These are phyloP conservation scores for Lactarius hatsudake DNA, from an alignment of 768 basidiomycete species.

Conservation along the genomic window DNA sequence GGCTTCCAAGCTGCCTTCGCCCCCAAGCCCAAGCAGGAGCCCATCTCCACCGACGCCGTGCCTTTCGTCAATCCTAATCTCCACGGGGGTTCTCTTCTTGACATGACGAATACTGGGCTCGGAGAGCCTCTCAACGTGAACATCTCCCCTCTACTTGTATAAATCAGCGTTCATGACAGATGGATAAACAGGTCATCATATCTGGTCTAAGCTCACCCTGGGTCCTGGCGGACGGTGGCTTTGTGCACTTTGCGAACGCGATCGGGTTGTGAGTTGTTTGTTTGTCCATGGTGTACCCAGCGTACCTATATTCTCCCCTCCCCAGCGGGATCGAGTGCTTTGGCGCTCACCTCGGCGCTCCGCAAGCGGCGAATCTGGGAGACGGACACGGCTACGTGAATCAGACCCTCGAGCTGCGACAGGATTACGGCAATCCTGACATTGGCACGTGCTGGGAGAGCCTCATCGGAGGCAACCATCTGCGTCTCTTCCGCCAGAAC, in stretches of 20 bases:
- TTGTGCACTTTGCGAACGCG: constrained; percentile 20
- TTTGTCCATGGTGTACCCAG: background rate
- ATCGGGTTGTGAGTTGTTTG: constrained; percentile 26
- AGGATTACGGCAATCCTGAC: constrained; percentile 39
- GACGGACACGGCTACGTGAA: constrained; percentile 46
- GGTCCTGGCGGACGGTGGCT: constrained; percentile 23
- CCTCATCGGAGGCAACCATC: constrained; percentile 29
- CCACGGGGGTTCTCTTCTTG: constrained; percentile 10
- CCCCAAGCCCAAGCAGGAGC: background rate
- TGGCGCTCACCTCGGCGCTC: constrained; percentile 37
- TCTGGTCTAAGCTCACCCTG: constrained; percentile 22
- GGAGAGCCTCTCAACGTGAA: constrained; percentile 28
- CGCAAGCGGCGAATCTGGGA: constrained; percentile 45
- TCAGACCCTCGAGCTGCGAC: constrained; percentile 44
- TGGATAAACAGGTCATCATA: constrained; percentile 17
- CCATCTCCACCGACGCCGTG: background rate
- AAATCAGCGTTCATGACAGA: background rate
- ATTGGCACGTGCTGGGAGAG: constrained; percentile 44
- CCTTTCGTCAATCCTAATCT: background rate
- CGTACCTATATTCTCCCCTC: background rate
- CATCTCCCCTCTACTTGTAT: background rate
- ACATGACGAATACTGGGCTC: background rate
- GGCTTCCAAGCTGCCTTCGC: constrained; percentile 11
- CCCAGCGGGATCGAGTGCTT: constrained; percentile 31
- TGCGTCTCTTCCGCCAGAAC: constrained; percentile 34